Evolutionary conservation across 2,329 filamentous ascomycete genomes (phyloP).

Genomic region (Aspergillus caelatus): DNA sequence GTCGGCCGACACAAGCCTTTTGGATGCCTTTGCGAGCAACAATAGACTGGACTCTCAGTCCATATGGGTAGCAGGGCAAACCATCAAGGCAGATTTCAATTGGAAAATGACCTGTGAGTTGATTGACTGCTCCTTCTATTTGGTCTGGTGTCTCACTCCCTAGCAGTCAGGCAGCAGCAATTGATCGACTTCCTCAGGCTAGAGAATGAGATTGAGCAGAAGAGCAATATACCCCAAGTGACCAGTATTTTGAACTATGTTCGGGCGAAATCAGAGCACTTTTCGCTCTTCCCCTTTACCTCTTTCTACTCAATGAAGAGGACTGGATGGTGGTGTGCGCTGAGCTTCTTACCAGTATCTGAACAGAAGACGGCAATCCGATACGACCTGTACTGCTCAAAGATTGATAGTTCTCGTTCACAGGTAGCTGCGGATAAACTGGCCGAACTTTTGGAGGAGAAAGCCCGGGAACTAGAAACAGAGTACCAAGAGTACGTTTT

Average conservation of each 20-base stretch:
- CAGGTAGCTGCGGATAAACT: neutral
- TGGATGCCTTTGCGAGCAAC: constrained; percentile 18
- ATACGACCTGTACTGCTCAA: constrained; percentile 31
- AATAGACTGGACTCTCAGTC: constrained; percentile 16
- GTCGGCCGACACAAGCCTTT: neutral
- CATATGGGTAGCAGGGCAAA: constrained; percentile 32
- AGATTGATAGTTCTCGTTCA: neutral
- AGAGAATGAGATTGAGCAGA: neutral
- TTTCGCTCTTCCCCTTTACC: constrained; percentile 27
- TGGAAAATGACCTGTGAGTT: constrained; percentile 37
- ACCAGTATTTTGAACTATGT: neutral
- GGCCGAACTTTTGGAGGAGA: neutral
- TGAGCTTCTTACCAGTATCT: constrained; percentile 32
- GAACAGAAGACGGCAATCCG: constrained; percentile 31
- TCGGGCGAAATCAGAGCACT: neutral
- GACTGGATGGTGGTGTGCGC: constrained; percentile 22
- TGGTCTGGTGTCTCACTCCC: neutral
- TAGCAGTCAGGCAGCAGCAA: constrained; percentile 11
- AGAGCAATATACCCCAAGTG: neutral
- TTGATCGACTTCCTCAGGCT: neutral
- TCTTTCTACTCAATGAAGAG: constrained; percentile 26
- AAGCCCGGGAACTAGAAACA: constrained; percentile 15
- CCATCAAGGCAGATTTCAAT: constrained; percentile 33
- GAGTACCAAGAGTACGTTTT: constrained; percentile 20
- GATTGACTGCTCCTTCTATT: neutral